These are phyloP conservation scores for Brassica nigra DNA, from an alignment of 345 rosid genomes.

Conservation along the genomic window DNA sequence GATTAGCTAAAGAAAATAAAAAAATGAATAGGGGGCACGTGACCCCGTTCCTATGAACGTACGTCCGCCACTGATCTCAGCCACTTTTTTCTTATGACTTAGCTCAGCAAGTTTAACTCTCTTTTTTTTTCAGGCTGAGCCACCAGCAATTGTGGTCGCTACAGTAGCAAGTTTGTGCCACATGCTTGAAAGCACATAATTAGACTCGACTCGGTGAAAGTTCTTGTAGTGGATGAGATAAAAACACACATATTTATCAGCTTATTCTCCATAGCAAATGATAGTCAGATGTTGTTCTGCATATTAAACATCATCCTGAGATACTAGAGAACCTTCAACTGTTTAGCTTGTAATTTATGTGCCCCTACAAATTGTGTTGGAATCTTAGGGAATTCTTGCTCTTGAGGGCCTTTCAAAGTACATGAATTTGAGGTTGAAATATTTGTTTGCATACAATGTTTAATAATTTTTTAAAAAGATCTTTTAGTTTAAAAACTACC, in stretches of 20 bases:
- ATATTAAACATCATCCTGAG: background rate
- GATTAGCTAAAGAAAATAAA: too few species aligned
- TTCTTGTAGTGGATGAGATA: slow-evolving; percentile 94
- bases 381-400: too few species aligned
- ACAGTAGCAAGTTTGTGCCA: slow-evolving; percentile 82
- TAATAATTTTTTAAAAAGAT: too few species aligned
- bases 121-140: slow-evolving; percentile 75
- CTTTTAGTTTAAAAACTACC: too few species aligned
- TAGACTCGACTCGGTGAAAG: slow-evolving; percentile 68
- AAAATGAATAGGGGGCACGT: too few species aligned
- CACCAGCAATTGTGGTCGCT: slow-evolving; percentile 84
- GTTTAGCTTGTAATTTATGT: too few species aligned
- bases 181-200: slow-evolving; percentile 71
- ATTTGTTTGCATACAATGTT: slow-evolving; percentile 5
- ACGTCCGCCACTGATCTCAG: background rate
- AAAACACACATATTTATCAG: background rate
- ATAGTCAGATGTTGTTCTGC: background rate
- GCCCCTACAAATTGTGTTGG: too few species aligned
- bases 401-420: too few species aligned
- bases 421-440: too few species aligned
- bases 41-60: too few species aligned
- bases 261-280: background rate
- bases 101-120: slow-evolving; percentile 19
- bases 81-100: slow-evolving; percentile 6
- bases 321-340: background rate